Percentiles rank a stretch among this genome's conserved stretches.
These are phyloP conservation scores for Candida mattraensis DNA, from an alignment of 805 yeast species.

Conservation along the genomic window DNA sequence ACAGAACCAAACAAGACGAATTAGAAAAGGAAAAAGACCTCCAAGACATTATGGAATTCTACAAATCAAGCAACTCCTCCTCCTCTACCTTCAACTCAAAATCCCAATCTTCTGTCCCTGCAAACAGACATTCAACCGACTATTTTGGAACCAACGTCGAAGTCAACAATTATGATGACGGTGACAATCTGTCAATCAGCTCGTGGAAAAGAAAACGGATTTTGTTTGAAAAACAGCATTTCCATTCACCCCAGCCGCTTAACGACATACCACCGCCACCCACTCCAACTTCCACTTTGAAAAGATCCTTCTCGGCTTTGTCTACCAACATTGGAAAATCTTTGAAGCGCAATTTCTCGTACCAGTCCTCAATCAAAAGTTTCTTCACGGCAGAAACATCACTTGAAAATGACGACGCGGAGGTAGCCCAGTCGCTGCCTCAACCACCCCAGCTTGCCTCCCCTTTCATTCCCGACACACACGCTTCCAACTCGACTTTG, in stretches of 20 bases:
- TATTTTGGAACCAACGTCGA: conserved; percentile 26
- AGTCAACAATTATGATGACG: conserved; percentile 34
- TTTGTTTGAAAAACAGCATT: conserved; percentile 35
- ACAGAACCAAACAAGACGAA: conserved; percentile 28
- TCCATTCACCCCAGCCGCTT: conserved; percentile 1
- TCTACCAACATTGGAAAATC: conserved; percentile 29
- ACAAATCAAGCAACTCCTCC: conserved; percentile 29
- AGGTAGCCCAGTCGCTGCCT: neutral
- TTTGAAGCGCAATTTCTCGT: conserved; percentile 27
- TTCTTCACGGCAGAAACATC: conserved; percentile 28
- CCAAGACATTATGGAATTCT: conserved; percentile 34
- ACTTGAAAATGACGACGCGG: conserved; percentile 12
- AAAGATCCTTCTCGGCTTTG: conserved; percentile 31
- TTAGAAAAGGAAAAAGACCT: conserved; percentile 30
- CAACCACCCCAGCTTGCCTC: conserved; percentile 6
- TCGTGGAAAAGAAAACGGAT: conserved; percentile 55
- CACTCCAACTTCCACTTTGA: conserved; percentile 17
- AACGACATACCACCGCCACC: conserved; percentile 15
- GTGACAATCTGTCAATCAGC: conserved; percentile 48
- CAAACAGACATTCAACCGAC: too few relatives aligned
- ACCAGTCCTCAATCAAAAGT: conserved; percentile 30
- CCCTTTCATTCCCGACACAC: conserved; percentile 8
- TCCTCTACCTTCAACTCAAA: conserved; percentile 21
- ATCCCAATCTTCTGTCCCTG: conserved; percentile 8
- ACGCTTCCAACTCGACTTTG: conserved; percentile 23